Base-by-base conservation (phyloP, 352 stramenopile genomes). In the Phytopythium delawarense region DNA sequence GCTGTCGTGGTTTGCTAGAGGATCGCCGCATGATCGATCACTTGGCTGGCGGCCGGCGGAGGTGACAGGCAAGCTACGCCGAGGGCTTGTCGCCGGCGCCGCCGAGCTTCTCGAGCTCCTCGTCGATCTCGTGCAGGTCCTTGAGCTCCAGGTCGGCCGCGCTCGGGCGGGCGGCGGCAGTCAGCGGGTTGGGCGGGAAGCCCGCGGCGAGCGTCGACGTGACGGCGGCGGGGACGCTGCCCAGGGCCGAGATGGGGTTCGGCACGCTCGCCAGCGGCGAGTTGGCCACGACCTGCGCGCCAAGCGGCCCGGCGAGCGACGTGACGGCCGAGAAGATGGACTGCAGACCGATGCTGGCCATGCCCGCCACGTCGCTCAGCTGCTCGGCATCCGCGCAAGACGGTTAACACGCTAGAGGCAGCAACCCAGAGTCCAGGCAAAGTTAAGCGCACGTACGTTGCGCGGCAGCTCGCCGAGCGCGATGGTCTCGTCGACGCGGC, bases 401-500 rank as follows among this genome's bases (percentile, higher is more conserved):
- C 30, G 11, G 34, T 40, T 16, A 62, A 52, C 16, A 67, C 5
- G 5, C 21, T 6, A 0, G 30, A 39, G 4, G 53, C 16, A 6
- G 7, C 11, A 21, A 66, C 25, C 64, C 28, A 32, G 28, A 32
- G 28, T 40, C 8, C 8, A 40, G 35, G 35, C 58, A 37, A 11
- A 12, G 55, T 28, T 3, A 30, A 21, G 13, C 34, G 1, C 9
- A 78, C 84, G 57, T 81, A 95, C 87, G 59, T 90, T 94, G 51
- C 90, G 81, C 1, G 87, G 87, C 12, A 90, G 34, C 44, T 96
- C 85, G 60, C 84, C 84, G 11, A 96, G 80, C 55, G 78, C 67
- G 57, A 94, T 88, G 58, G 81, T 89, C 67, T 96, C 87, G 53
- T 94, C 83, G 30, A 96, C 63, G 52, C 87, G 83, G 58, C 85